A percentile compares a stretch with the other conserved stretches of the same genome.
phyloP scores from a whole-genome alignment of 1,139 yeast genomes.

The Saccharomycopsis hybrid region DNA sequence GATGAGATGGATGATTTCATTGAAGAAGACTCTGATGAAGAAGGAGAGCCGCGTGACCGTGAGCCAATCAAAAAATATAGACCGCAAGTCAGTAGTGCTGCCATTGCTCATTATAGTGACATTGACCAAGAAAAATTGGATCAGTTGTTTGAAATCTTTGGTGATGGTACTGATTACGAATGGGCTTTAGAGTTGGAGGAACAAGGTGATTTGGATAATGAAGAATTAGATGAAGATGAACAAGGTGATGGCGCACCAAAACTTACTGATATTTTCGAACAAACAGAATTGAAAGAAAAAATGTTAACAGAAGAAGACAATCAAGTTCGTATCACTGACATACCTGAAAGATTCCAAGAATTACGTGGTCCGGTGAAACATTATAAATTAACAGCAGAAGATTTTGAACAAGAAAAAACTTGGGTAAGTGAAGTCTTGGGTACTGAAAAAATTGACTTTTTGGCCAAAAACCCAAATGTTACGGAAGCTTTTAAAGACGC shows the following conservation, averaged over 20 bases:
- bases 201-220: constrained; percentile 37
- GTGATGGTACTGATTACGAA: constrained; percentile 95
- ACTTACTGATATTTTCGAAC: constrained; percentile 88
- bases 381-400: constrained; percentile 58
- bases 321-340: constrained; percentile 74
- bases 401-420: constrained; percentile 61
- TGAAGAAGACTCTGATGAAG: constrained; percentile 92
- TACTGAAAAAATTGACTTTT: constrained; percentile 41
- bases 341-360: constrained; percentile 89
- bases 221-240: constrained; percentile 42
- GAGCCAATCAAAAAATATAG: constrained; percentile 17
- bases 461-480: constrained; percentile 27
- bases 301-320: constrained; percentile 93
- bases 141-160: constrained; percentile 90
- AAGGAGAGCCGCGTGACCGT: constrained; percentile 31
- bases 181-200: constrained; percentile 96
- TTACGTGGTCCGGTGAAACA: constrained; percentile 58
- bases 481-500: constrained; percentile 60
- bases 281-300: constrained; percentile 83
- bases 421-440: constrained; percentile 71
- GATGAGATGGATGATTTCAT: constrained; percentile 96
- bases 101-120: constrained; percentile 4
- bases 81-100: constrained; percentile 3
- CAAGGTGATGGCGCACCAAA: constrained; percentile 40
- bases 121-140: constrained; percentile 90